Base-by-base conservation (phyloP, 192 early-diverging fungal genomes). In the Entomortierella chlamydospora region DNA sequence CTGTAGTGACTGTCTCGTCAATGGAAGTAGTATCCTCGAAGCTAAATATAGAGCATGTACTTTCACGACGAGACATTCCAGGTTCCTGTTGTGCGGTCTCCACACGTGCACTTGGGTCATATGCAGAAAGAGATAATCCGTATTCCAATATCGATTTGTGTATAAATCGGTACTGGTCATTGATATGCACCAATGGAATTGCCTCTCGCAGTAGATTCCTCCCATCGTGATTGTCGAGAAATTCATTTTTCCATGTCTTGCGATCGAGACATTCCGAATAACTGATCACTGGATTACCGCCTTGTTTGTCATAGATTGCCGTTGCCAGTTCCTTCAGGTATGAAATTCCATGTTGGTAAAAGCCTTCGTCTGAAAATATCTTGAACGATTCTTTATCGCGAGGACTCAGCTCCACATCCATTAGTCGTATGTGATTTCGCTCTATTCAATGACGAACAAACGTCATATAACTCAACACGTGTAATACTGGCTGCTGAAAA, bases 141-240 rank as follows among this genome's bases (percentile, higher is more conserved):
- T 61, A 61, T 45, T 61, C 58, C 4, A 61, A 26, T 13, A 61
- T 8, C 10, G 58, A 61, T 26, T 43, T 17, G 41, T 61, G 58
- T 2, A 61, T 7, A 45, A 61, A 61, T 10, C 58, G 37, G n/a
- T 61, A 61, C 23, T 61, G 58, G 23, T 61, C 43, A 39, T n/a
- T 39, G n/a, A 2, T 61, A 39, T 39, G 58, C 13, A 4, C 43
- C 58, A 61, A 26, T n/a, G 58, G 58, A 26, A 37, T 26, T 11
- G 58, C 37, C 10, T 61, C 41, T 13, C 18, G 58, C 34, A 57
- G 34, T 13, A 61, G 41, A 4, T 28, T 1, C 8, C 25, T 61
- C 22, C n/a, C 58, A 4, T 11, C 41, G 2, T 61, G 23, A 1
- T 15, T 15, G 20, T 39, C 7, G 23, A 61, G 43, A 39, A 61